A percentile compares a stretch with the other conserved stretches of the same genome.
Conservation (phyloP, 164 flowering plant genomes). For the Kingdonia uniflora region DNA sequence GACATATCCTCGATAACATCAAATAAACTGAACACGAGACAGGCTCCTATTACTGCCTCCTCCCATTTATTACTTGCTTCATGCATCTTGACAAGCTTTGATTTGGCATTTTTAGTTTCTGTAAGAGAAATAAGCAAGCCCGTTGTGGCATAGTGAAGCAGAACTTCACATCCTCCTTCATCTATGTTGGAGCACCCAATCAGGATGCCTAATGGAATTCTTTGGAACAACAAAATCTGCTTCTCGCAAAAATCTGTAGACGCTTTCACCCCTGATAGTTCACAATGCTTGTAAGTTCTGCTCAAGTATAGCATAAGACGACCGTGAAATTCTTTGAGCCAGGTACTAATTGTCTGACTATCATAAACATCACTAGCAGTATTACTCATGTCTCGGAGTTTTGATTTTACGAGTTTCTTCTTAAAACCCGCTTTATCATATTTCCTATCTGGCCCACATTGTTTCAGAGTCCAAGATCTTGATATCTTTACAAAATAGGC, state of each 20-base stretch:
- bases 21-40: conserved; percentile 40
- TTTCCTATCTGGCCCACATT: conserved; percentile 10
- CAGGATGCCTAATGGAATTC: conserved; percentile 51
- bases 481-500: conserved; percentile 31
- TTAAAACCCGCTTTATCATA: conserved; percentile 11
- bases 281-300: conserved; percentile 6
- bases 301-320: conserved; percentile 9
- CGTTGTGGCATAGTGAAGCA: conserved; percentile 61
- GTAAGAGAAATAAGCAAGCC: conserved; percentile 21
- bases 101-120: conserved; percentile 13
- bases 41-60: conserved; percentile 37
- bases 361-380: conserved; percentile 7
- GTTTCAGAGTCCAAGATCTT: conserved; percentile 26
- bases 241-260: neutral
- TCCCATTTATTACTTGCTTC: neutral
- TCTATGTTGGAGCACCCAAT: conserved; percentile 27
- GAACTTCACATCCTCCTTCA: conserved; percentile 34
- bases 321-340: conserved; percentile 44
- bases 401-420: conserved; percentile 35
- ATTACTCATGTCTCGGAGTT: conserved; percentile 13
- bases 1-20: conserved; percentile 44
- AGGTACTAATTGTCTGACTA: conserved; percentile 16
- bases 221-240: conserved; percentile 25
- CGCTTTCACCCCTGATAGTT: conserved; percentile 7
- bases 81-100: conserved; percentile 3